Percentiles rank a stretch among this genome's conserved stretches.
phyloP scores from a whole-genome alignment of 2,329 filamentous ascomycete genomes.

The Aspergillus udagawae region DNA sequence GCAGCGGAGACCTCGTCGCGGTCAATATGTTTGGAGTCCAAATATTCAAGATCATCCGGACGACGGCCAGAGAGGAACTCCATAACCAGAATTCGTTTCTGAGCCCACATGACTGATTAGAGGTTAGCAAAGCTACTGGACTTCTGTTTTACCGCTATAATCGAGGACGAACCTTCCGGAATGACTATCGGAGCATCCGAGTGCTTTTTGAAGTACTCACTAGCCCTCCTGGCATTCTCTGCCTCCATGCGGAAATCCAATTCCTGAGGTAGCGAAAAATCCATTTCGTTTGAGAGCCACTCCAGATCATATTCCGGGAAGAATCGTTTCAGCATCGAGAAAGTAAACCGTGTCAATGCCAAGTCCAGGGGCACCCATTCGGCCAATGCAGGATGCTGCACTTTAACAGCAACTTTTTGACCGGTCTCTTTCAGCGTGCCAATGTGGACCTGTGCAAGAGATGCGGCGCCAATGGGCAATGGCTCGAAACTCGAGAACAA shows the following conservation, averaged over 20 bases:
- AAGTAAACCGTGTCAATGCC: constrained; percentile 80
- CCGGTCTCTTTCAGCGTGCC: constrained; percentile 78
- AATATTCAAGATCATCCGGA: constrained; percentile 81
- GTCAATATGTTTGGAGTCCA: constrained; percentile 83
- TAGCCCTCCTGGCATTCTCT: constrained; percentile 73
- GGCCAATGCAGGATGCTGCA: constrained; percentile 85
- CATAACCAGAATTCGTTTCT: constrained; percentile 89
- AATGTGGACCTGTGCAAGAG: constrained; percentile 88
- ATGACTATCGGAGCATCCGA: constrained; percentile 78
- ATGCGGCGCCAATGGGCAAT: constrained; percentile 84
- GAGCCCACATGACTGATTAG: constrained; percentile 71
- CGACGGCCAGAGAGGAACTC: constrained; percentile 82
- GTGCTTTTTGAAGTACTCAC: constrained; percentile 73
- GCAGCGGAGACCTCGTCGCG: constrained; percentile 93
- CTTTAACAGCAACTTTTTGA: constrained; percentile 88
- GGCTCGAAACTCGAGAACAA: constrained; percentile 81
- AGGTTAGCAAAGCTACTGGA: constrained; percentile 11
- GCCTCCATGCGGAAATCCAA: constrained; percentile 86
- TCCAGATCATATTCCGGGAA: constrained; percentile 98
- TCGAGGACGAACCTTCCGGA: constrained; percentile 54
- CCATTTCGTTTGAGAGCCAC: constrained; percentile 93
- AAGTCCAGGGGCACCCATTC: constrained; percentile 90
- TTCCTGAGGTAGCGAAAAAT: constrained; percentile 82
- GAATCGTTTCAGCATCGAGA: constrained; percentile 82
- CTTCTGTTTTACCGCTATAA: background rate